Evolutionary conservation across 1,284 basidiomycete genomes (phyloP), one percentile per base, ranked within the genome.

Genomic region (Peniophora sp.): DNA sequence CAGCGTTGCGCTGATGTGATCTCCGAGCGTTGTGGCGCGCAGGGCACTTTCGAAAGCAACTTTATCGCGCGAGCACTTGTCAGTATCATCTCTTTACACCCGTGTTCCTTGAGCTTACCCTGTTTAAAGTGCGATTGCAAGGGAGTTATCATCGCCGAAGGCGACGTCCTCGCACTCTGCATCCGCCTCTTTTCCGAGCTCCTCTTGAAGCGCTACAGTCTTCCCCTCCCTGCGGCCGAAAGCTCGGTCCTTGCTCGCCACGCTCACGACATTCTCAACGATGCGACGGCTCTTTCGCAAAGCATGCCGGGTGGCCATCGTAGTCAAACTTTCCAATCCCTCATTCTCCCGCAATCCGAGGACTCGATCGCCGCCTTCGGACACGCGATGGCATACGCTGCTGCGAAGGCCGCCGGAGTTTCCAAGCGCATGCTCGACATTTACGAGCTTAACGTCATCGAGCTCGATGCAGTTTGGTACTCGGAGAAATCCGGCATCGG

Each of bases 341-440:
- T 60, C 18, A 49, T 73, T 20, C 66, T 74, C 14, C 74, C 73
- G 0, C 61, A 60, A 12, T 72, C 70, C 58, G 59, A 62, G 23
- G 53, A 61, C 1, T 55, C 73, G 14, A 63, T 74, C 23, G 64
- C 72, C 50, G 68, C 70, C 6, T 71, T 76, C 45, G 75, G 74
- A 2, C 66, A 72, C 55, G 67, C 73, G 2, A 70, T 77, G 61
- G 71, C 73, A 10, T 75, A 74, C 55, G 75, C 76, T n/a, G 71
- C 74, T 0, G 74, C 74, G 0, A 54, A 67, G 24, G 59, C 56
- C 0, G 63, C 62, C 1, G 60, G 60, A 2, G 54, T 73, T 0
- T 53, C 58, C 5, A 53, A 45, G 1, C 48, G 27, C 32, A 55
- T 72, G 36, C 50, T 69, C 48, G 63, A 67, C 47, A 55, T 72